phyloP scores from a whole-genome alignment of 2,329 filamentous ascomycete genomes.

The Balansia obtecta region DNA sequence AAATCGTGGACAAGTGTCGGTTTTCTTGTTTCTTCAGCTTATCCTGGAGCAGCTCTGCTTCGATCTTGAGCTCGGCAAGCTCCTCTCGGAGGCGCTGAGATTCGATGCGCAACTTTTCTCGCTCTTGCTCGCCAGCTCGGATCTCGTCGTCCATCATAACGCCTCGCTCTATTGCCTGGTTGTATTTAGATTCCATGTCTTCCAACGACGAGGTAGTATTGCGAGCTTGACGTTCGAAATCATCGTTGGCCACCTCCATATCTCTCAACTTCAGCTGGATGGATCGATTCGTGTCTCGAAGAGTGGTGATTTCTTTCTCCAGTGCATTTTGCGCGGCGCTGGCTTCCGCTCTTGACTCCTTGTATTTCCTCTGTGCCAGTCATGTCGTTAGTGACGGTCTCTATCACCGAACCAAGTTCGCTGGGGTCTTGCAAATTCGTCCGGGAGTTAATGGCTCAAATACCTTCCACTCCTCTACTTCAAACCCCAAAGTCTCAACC shows the following conservation, averaged over 20 bases:
- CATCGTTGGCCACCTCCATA: conserved; percentile 95
- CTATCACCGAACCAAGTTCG: too few species aligned
- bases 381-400: conserved; percentile 5
- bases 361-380: conserved; percentile 69
- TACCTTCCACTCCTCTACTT: conserved; percentile 98
- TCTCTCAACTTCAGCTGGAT: conserved; percentile 78
- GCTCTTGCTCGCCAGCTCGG: conserved; percentile 79
- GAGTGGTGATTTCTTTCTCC: conserved; percentile 88
- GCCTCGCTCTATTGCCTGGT: conserved; percentile 78
- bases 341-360: conserved; percentile 82
- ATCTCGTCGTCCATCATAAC: conserved; percentile 96
- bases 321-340: conserved; percentile 72
- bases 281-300: conserved; percentile 74
- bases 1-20: conserved; percentile 45
- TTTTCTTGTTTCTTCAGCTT: conserved; percentile 66
- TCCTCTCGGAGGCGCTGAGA: conserved; percentile 83
- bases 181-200: conserved; percentile 95
- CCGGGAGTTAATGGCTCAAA: conserved; percentile 15
- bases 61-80: conserved; percentile 83
- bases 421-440: background rate
- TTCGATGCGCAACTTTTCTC: conserved; percentile 80
- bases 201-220: conserved; percentile 93
- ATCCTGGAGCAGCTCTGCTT: conserved; percentile 86
- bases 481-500: conserved; percentile 70
- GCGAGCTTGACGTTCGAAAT: conserved; percentile 90